A percentile compares a stretch with the other conserved stretches of the same genome.
These are phyloP conservation scores for Globisporangium apiculatum DNA, from an alignment of 352 stramenopile species.

Conservation along the genomic window DNA sequence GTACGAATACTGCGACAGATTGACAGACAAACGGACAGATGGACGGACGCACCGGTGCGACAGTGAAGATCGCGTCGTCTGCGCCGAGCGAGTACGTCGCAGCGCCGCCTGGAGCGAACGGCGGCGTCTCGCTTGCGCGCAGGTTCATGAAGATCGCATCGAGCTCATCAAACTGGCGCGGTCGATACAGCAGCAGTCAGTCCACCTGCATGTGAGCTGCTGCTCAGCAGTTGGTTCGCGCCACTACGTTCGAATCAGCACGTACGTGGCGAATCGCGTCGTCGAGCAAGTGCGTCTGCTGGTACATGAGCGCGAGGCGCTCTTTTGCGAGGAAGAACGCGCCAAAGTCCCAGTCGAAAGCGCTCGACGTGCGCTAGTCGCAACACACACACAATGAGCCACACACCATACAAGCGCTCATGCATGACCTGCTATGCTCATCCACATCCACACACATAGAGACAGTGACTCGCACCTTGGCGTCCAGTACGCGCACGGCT, in stretches of 20 bases:
- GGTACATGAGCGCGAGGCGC: conserved; percentile 73
- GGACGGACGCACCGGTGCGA: conserved; percentile 37
- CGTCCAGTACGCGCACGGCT: conserved; percentile 50
- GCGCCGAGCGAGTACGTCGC: conserved; percentile 17
- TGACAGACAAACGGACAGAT: neutral
- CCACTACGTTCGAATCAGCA: neutral
- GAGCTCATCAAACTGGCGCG: conserved; percentile 58
- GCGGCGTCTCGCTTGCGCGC: conserved; percentile 21
- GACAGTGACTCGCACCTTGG: conserved; percentile 27
- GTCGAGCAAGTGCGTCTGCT: conserved; percentile 77
- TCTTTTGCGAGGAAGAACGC: conserved; percentile 80
- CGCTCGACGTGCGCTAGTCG: conserved; percentile 23
- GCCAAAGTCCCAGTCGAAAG: conserved; percentile 63
- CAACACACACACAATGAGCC: neutral
- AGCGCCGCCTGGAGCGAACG: conserved; percentile 13
- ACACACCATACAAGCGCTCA: neutral
- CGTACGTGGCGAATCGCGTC: conserved; percentile 76
- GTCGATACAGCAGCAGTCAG: too few relatives aligned
- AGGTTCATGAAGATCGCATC: conserved; percentile 66
- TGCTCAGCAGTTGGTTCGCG: too few relatives aligned
- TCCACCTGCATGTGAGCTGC: too few relatives aligned
- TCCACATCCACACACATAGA: neutral
- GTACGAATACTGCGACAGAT: too few relatives aligned
- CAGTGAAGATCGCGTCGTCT: conserved; percentile 46
- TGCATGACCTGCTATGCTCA: too few relatives aligned